Evolutionary conservation across 805 yeast genomes (phyloP).

Genomic region (Lachancea fermentati): DNA sequence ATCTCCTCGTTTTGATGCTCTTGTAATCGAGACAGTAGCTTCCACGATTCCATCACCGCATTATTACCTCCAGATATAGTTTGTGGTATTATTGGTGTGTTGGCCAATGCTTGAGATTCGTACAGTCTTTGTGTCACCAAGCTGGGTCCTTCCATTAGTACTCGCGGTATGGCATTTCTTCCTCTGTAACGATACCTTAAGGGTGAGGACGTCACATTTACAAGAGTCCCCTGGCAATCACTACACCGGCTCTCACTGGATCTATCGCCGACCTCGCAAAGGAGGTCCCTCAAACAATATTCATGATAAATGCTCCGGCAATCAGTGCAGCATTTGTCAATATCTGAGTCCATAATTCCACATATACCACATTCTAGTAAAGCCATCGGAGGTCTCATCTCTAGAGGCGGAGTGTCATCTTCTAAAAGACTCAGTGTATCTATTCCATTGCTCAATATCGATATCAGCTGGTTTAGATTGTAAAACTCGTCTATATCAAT

Average conservation of each 20-base stretch:
- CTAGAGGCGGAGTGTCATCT: not conserved
- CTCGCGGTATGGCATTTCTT: constrained; percentile 1
- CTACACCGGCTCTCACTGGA: constrained; percentile 18
- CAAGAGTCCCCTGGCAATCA: constrained; percentile 3
- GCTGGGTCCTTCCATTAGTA: constrained; percentile 9
- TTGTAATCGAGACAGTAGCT: constrained; percentile 3
- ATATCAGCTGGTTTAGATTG: not conserved
- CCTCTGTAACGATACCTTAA: not conserved
- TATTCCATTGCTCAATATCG: not conserved
- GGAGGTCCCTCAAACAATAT: constrained; percentile 18
- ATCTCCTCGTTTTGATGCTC: not conserved
- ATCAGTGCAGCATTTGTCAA: constrained; percentile 13
- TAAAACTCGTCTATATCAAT: constrained; percentile 4
- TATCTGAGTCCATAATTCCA: constrained; percentile 12
- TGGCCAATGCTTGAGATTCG: not conserved
- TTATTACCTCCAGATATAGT: not conserved
- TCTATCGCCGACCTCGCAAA: constrained; percentile 21
- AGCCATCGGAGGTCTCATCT: not conserved
- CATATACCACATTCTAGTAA: constrained; percentile 18
- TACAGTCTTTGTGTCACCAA: constrained; percentile 2
- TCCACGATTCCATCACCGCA: constrained; percentile 4
- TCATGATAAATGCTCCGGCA: constrained; percentile 21
- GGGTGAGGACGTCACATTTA: not conserved
- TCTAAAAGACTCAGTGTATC: not conserved
- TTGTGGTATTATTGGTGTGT: not conserved